phyloP scores from a whole-genome alignment of 306 rosid species.

The Rosa chinensis region DNA sequence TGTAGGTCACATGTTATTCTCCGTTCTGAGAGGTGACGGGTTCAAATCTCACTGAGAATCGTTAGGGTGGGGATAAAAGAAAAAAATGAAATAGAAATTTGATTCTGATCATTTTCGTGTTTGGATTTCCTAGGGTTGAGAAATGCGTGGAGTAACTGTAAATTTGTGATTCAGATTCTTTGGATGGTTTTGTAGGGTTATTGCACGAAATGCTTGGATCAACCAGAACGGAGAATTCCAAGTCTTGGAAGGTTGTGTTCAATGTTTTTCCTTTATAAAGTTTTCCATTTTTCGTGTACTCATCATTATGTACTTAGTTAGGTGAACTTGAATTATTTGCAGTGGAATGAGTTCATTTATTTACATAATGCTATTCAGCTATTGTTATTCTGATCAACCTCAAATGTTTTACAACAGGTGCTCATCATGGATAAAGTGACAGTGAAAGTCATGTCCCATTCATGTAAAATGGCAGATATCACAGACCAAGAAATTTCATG shows the following conservation, averaged over 20 bases:
- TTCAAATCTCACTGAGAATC: neutral
- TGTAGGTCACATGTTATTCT: neutral
- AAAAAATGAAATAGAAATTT: neutral
- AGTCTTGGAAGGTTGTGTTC: slow-evolving; percentile 80
- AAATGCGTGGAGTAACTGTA: neutral
- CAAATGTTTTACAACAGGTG: slow-evolving; percentile 44
- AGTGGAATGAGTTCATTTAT: neutral
- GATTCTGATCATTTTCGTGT: neutral
- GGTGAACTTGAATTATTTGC: neutral
- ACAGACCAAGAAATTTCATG: slow-evolving; percentile 96
- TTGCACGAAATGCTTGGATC: slow-evolving; percentile 89
- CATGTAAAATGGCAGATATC: slow-evolving; percentile 97
- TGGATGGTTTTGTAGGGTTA: slow-evolving; percentile 45
- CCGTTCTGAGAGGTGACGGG: neutral
- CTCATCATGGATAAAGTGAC: slow-evolving; percentile 97
- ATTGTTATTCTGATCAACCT: slow-evolving; percentile 5
- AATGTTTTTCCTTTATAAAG: neutral
- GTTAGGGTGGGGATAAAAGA: neutral
- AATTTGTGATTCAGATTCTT: neutral
- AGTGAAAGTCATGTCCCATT: slow-evolving; percentile 90
- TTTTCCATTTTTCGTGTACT: neutral
- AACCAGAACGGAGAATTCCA: slow-evolving; percentile 64
- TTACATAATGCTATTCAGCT: neutral
- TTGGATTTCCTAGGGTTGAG: neutral
- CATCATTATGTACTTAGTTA: neutral